A percentile compares a stretch with the other conserved stretches of the same genome.
These are phyloP conservation scores for Effrenium voratum DNA, from an alignment of 73 alveolate species.

Conservation along the genomic window DNA sequence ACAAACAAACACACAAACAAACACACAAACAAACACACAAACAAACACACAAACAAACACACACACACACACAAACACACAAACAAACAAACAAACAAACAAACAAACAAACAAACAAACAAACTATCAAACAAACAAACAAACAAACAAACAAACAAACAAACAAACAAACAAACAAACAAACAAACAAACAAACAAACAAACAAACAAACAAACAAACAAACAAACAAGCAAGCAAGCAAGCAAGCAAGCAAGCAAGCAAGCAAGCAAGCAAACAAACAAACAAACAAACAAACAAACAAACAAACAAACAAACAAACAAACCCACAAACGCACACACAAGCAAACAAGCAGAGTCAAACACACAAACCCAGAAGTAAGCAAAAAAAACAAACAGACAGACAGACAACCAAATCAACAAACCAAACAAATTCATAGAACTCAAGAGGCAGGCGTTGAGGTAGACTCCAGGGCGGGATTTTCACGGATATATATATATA, in stretches of 20 bases:
- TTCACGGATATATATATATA: not conserved
- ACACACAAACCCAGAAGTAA: not conserved
- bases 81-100: not conserved
- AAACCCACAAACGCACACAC: not conserved
- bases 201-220: too few relatives aligned
- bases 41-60: not conserved
- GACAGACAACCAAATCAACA: not conserved
- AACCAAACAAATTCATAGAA: not conserved
- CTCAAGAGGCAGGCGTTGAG: not conserved
- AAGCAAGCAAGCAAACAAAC: too few relatives aligned
- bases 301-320: not conserved
- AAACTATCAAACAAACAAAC: too few relatives aligned
- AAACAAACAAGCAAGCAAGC: too few relatives aligned
- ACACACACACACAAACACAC: not conserved
- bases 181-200: too few relatives aligned
- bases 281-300: not conserved
- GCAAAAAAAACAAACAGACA: not conserved
- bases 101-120: not conserved
- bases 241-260: too few relatives aligned
- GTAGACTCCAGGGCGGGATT: not conserved
- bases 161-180: too few relatives aligned
- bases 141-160: too few relatives aligned
- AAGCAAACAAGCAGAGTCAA: not conserved
- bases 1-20: too few relatives aligned
- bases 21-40: not conserved